Evolutionary conservation across 108 stramenopile genomes (phyloP).

Genomic region (Asterionellopsis glacialis): DNA sequence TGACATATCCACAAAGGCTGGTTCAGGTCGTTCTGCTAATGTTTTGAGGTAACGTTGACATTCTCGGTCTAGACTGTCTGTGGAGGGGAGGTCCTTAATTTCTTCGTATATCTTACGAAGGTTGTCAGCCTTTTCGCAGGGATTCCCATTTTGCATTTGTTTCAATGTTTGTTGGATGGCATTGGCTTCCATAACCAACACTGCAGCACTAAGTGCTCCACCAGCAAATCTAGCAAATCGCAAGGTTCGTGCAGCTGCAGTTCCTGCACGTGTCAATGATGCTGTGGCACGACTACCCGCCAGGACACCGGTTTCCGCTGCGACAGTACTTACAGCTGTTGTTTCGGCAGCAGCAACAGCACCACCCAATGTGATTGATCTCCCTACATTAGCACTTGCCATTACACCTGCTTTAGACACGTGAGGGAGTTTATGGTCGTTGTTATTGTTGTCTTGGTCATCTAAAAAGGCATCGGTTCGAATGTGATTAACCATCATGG

Average conservation of each 20-base stretch:
- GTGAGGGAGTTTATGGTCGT: neutral
- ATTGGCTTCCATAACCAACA: conserved; percentile 40
- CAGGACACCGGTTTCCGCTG: neutral
- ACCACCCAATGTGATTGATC: conserved; percentile 15
- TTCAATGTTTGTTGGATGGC: conserved; percentile 28
- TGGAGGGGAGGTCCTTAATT: conserved; percentile 28
- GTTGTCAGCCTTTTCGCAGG: conserved; percentile 37
- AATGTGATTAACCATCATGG: conserved; percentile 9
- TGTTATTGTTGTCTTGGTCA: neutral
- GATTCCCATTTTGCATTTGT: conserved; percentile 29
- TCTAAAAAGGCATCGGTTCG: neutral
- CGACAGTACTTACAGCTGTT: neutral
- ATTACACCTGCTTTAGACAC: conserved; percentile 13
- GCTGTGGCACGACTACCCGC: neutral
- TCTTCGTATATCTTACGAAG: conserved; percentile 24
- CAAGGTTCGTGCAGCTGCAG: conserved; percentile 34
- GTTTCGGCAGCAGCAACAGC: neutral
- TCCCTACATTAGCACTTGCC: conserved; percentile 26
- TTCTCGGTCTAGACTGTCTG: conserved; percentile 29
- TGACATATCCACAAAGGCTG: too few relatives aligned
- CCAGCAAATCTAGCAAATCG: conserved; percentile 48
- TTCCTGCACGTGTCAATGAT: conserved; percentile 23
- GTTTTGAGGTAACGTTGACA: conserved; percentile 25
- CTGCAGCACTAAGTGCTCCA: conserved; percentile 38
- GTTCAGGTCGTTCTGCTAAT: neutral